phyloP scores from a whole-genome alignment of 176 grass and related monocot genomes.

The Rhipidocladum racemiflorum region DNA sequence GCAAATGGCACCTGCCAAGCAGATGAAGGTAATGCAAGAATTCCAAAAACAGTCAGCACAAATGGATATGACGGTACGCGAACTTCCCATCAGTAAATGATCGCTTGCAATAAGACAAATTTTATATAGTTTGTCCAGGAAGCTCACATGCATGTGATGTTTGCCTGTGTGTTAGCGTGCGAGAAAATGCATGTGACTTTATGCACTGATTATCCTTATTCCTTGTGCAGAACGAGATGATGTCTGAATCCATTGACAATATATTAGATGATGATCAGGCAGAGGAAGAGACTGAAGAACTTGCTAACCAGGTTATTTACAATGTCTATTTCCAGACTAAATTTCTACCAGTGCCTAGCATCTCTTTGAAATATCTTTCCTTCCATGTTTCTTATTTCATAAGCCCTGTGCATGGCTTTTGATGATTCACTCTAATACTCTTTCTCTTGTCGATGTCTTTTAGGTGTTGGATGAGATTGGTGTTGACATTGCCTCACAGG shows the following conservation, averaged over 20 bases:
- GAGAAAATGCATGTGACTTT: neutral
- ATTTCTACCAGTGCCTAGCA: neutral
- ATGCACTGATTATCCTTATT: constrained; percentile 18
- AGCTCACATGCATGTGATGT: constrained; percentile 18
- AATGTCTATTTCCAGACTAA: neutral
- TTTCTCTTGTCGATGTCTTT: constrained; percentile 37
- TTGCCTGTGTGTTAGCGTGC: neutral
- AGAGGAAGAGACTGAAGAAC: constrained; percentile 89
- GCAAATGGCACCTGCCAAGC: constrained; percentile 95
- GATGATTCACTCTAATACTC: constrained; percentile 18
- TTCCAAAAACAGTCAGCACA: constrained; percentile 93
- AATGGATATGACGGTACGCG: constrained; percentile 78
- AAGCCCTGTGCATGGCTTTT: neutral
- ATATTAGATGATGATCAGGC: constrained; percentile 76
- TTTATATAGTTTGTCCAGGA: neutral
- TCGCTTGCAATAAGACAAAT: neutral
- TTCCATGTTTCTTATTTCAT: neutral
- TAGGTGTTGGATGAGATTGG: constrained; percentile 99
- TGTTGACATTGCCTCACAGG: constrained; percentile 90
- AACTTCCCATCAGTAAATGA: constrained; percentile 17
- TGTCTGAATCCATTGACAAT: constrained; percentile 76
- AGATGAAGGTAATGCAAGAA: constrained; percentile 94
- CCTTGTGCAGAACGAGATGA: constrained; percentile 83
- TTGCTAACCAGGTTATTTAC: constrained; percentile 75
- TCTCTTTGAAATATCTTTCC: neutral